These are phyloP conservation scores for Plasmodium chabaudi DNA, from an alignment of 169 alveolate species.

Conservation along the genomic window DNA sequence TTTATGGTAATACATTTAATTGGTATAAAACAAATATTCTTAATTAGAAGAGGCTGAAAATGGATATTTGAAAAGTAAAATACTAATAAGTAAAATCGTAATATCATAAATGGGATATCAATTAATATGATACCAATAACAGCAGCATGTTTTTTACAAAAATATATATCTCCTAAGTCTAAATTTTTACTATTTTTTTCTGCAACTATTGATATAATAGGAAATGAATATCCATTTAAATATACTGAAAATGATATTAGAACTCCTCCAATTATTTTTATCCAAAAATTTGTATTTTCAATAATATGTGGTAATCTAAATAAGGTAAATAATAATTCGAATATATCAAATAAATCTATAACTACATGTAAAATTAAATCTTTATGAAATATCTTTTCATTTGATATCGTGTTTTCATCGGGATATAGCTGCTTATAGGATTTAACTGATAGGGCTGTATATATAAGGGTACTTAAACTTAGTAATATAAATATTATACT, in stretches of 20 bases:
- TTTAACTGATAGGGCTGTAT: constrained; percentile 80
- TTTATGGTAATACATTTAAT: constrained; percentile 45
- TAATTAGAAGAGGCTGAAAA: constrained; percentile 61
- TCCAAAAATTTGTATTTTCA: constrained; percentile 58
- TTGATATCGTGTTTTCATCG: constrained; percentile 77
- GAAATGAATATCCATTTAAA: constrained; percentile 63
- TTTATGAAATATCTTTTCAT: constrained; percentile 83
- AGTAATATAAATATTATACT: constrained; percentile 75
- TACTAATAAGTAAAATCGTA: constrained; percentile 41
- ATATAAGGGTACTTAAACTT: constrained; percentile 77
- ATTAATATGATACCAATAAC: constrained; percentile 45
- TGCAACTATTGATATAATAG: constrained; percentile 42
- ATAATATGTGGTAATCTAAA: constrained; percentile 39
- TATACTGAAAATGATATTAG: constrained; percentile 53
- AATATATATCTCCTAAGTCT: constrained; percentile 58
- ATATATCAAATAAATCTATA: constrained; percentile 81
- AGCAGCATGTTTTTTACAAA: constrained; percentile 70
- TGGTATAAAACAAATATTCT: constrained; percentile 59
- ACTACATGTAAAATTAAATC: constrained; percentile 83
- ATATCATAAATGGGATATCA: constrained; percentile 60
- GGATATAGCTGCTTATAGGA: constrained; percentile 66
- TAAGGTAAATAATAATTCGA: constrained; percentile 74
- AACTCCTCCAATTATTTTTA: constrained; percentile 66
- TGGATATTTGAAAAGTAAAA: constrained; percentile 41
- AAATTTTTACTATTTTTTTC: constrained; percentile 66